Percentiles rank a stretch among this genome's conserved stretches.
Conservation (phyloP, 768 basidiomycete genomes). For the Punctularia strigosozonata region DNA sequence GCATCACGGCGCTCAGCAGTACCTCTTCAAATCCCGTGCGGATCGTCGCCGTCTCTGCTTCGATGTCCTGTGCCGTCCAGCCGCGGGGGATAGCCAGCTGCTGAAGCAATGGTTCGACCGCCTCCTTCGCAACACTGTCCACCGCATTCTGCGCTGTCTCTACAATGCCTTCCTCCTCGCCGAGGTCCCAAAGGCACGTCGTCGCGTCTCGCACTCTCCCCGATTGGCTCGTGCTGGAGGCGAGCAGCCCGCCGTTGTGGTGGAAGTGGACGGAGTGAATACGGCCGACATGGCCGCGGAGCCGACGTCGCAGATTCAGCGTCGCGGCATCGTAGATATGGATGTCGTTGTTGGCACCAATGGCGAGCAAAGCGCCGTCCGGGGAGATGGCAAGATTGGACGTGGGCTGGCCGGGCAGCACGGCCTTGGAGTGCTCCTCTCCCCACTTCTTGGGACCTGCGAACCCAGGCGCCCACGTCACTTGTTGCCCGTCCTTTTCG, state of each 20-base stretch:
- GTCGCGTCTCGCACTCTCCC: background rate
- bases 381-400: background rate
- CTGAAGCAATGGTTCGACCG: too few species aligned
- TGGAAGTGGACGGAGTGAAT: background rate
- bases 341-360: background rate
- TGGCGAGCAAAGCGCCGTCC: background rate
- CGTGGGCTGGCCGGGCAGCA: background rate
- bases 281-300: background rate
- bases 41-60: background rate
- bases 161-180: background rate
- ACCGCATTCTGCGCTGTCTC: too few species aligned
- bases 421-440: background rate
- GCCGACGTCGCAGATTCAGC: too few species aligned
- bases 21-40: background rate
- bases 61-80: background rate
- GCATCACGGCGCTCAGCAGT: background rate
- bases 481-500: background rate
- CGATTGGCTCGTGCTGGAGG: background rate
- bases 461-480: background rate
- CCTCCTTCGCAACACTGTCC: too few species aligned
- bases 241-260: background rate
- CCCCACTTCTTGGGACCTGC: background rate
- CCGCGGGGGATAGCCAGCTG: background rate
- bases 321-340: background rate
- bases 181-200: background rate